A percentile compares a stretch with the other conserved stretches of the same genome.
phyloP scores from a whole-genome alignment of 2,329 filamentous ascomycete genomes.

The Colletotrichum nymphaeae region DNA sequence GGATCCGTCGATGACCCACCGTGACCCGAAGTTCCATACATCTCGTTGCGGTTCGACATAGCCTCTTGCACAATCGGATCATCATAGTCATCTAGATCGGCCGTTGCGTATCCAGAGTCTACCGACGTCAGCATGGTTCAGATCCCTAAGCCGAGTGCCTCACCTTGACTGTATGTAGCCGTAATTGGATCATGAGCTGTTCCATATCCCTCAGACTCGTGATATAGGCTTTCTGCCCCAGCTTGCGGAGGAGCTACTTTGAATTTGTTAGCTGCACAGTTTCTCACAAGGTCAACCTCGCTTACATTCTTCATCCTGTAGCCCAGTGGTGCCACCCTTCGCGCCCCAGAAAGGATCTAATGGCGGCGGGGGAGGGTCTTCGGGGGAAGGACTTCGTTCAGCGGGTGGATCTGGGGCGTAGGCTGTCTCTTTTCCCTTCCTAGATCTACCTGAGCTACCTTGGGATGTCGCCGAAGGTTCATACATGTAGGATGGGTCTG shows the following conservation, averaged over 20 bases:
- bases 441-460: slow-evolving; percentile 7
- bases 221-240: background rate
- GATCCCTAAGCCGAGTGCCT: background rate
- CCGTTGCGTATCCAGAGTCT: slow-evolving; percentile 7
- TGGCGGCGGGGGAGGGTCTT: background rate
- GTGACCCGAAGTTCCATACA: background rate
- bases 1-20: slow-evolving; percentile 22
- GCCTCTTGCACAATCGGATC: background rate
- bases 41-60: background rate
- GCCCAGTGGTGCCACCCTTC: background rate
- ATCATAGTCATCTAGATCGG: slow-evolving; percentile 1
- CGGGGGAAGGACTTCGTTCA: background rate
- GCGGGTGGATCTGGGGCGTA: slow-evolving; percentile 14
- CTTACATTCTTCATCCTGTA: slow-evolving; percentile 10
- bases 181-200: background rate
- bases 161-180: slow-evolving; percentile 1
- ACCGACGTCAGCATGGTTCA: background rate
- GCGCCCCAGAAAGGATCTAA: slow-evolving; percentile 29
- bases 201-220: background rate
- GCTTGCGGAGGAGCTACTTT: background rate
- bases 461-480: slow-evolving; percentile 3
- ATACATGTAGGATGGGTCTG: background rate
- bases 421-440: slow-evolving; percentile 18
- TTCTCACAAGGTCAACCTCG: background rate
- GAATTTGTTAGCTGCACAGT: background rate